Evolutionary conservation across 2,329 filamentous ascomycete species (phyloP).

Genomic region (Rhexocercosporidium sp.): DNA sequence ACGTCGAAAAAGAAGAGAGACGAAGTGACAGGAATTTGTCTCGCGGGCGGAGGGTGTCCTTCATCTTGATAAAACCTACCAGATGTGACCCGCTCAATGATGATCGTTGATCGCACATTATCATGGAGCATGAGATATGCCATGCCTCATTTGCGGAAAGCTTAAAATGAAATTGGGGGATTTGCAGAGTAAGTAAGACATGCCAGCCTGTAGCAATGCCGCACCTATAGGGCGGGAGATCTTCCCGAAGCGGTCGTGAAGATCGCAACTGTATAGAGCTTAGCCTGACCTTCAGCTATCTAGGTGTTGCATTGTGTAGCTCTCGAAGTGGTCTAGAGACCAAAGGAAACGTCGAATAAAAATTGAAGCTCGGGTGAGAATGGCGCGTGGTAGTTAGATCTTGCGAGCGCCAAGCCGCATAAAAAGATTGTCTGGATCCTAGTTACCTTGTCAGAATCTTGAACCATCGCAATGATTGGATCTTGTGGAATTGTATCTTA

Average conservation of each 20-base stretch:
- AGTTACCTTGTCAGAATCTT: no score
- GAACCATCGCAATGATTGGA: no score
- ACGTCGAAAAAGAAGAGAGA: background rate
- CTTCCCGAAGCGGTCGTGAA: constrained; percentile 6
- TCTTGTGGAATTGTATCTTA: no score
- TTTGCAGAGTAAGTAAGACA: background rate
- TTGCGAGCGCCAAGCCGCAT: background rate
- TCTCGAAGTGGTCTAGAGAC: background rate
- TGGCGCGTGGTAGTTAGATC: background rate
- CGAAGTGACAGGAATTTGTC: background rate
- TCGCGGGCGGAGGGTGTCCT: background rate
- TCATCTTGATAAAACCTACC: background rate
- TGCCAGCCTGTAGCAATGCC: constrained; percentile 8
- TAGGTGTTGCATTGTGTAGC: background rate
- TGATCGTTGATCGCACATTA: constrained; percentile 1
- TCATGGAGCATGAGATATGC: constrained; percentile 7
- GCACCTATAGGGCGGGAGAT: background rate
- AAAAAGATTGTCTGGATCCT: no score
- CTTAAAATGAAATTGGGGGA: background rate
- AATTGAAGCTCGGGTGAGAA: background rate
- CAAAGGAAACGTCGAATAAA: background rate
- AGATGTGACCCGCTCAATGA: background rate
- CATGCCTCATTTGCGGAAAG: background rate
- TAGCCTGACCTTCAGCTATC: background rate
- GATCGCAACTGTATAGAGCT: background rate